Evolutionary conservation across 768 basidiomycete species (phyloP).

Genomic region (Sarcomyxa edulis): DNA sequence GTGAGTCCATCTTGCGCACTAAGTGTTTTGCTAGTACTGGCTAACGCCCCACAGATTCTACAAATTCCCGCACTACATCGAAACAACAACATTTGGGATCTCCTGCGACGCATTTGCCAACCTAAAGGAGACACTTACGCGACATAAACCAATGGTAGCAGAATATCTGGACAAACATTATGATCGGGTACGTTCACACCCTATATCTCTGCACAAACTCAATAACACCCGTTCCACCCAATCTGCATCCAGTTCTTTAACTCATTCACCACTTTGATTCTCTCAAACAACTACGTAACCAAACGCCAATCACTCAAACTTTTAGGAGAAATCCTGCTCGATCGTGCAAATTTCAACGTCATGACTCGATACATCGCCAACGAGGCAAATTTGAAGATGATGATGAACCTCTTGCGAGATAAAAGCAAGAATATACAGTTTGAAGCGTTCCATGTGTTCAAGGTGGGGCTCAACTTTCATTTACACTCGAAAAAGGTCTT

Average conservation of each 20-base stretch:
- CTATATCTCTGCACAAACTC: not conserved
- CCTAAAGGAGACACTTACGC: constrained; percentile 93
- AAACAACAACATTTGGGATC: constrained; percentile 95
- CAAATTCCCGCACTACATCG: constrained; percentile 93
- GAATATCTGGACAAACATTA: constrained; percentile 97
- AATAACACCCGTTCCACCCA: constrained; percentile 7
- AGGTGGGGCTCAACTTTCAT: constrained; percentile 47
- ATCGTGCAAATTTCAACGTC: constrained; percentile 95
- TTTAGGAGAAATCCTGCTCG: constrained; percentile 94
- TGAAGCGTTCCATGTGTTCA: constrained; percentile 99
- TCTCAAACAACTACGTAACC: constrained; percentile 97
- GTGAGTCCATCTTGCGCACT: constrained; percentile 48
- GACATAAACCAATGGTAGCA: constrained; percentile 98
- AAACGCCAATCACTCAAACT: constrained; percentile 98
- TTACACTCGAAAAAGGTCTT: not conserved
- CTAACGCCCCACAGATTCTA: constrained; percentile 65
- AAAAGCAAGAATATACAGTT: constrained; percentile 99
- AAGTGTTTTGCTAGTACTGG: constrained; percentile 6
- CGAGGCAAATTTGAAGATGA: constrained; percentile 97
- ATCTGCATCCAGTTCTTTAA: constrained; percentile 88
- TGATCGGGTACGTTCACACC: constrained; percentile 64
- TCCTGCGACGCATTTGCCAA: constrained; percentile 98
- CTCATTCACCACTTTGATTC: constrained; percentile 88
- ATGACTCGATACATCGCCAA: constrained; percentile 97
- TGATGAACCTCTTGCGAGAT: constrained; percentile 98